Evolutionary conservation across 257 asterid genomes (phyloP), one percentile per base, ranked within the genome.

Genomic region (Nicotiana sylvestris): DNA sequence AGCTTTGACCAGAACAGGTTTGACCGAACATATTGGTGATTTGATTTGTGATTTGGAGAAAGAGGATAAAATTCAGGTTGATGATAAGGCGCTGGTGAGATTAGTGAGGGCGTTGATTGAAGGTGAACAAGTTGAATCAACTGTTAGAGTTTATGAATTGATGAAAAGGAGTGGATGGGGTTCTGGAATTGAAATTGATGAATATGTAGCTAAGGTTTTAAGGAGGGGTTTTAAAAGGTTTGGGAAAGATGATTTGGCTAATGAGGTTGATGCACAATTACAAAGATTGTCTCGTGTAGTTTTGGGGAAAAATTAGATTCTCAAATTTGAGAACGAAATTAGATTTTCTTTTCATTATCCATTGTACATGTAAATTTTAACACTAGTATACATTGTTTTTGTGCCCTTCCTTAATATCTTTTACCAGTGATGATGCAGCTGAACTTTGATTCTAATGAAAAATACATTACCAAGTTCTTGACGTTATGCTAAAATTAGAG

Each of bases 131-230:
- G 88, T 72, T 64, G 93, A 88, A 89, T 86, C 94, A 13, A 90
- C 92, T 88, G 98, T 91, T 81, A 94, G 81, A 95, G 87, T 96
- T 84, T 94, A 96, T 66, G 85, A 79, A 82, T 57, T 94, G 95
- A 89, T 96, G 93, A 94, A 85, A 90, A 88, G 77, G 85, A 80
- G 78, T 56, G 94, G 96, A 27, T 66, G 88, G 92, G 92, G 93
- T 46, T 81, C 89, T 69, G 81, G 66, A 11, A 81, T 79, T 37
- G 89, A 84, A 46, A 82, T 92, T 85, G 97, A 94, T 58, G 98
- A 93, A 82, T 89, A 92, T 82, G 77, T 93, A 85, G 98, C 92
- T 61, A 88, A 88, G 87, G 93, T 91, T 82, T 87, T 96, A 91
- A 89, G 93, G 35, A 92, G 80, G 79, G 99, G 95, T 37, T 86